Conservation (phyloP, 345 rosid genomes). For the Corymbia maculata region DNA sequence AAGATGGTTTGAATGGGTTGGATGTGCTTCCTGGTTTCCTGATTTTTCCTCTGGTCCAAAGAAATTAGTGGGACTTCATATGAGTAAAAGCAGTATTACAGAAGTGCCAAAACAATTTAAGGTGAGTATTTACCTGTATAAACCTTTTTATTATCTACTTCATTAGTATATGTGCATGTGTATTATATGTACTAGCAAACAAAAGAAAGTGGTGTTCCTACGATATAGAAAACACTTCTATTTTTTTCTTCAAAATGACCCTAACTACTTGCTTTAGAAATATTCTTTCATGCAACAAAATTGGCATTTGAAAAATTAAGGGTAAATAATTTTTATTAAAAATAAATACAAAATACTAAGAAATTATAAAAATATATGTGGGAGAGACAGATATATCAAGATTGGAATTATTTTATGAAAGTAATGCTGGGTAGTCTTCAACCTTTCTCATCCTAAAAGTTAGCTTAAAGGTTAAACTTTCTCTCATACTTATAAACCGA, state of each 20-base stretch:
- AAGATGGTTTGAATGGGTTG: not conserved
- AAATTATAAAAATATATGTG: not conserved
- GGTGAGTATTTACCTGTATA: not conserved
- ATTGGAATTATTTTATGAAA: not conserved
- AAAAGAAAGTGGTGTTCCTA: not conserved
- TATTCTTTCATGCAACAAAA: not conserved
- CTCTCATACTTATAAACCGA: no score
- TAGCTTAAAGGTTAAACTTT: no score
- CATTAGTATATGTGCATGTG: not conserved
- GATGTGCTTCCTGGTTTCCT: not conserved
- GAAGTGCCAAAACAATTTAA: not conserved
- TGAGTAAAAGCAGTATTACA: not conserved
- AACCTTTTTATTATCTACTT: no score
- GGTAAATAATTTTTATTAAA: no score
- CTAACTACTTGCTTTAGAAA: not conserved
- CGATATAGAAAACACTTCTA: no score
- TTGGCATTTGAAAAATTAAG: not conserved
- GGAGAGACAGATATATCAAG: not conserved
- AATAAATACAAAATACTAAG: no score
- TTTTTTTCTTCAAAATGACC: not conserved
- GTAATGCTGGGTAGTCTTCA: no score
- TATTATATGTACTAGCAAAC: not conserved
- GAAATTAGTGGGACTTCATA: not conserved
- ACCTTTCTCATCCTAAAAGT: no score
- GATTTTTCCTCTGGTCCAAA: not conserved